Evolutionary conservation across 140 eudicot species (phyloP), one percentile per base, ranked within the genome.

Genomic region (Cichorium intybus): DNA sequence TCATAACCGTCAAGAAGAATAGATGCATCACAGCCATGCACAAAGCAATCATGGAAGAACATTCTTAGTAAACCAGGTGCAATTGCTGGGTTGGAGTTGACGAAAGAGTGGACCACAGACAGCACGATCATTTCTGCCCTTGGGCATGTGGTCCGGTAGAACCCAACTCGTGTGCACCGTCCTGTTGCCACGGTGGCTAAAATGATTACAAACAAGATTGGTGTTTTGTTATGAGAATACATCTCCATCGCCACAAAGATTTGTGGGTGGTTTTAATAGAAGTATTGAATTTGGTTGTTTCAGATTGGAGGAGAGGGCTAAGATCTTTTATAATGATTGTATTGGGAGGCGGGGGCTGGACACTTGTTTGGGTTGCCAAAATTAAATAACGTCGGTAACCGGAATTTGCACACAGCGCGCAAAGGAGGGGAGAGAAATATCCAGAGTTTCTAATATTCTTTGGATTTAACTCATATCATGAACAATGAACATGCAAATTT

Each of bases 41-140:
- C 90, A 41, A 87, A 87, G 69, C 95, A 87, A 46, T 84, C 95
- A 29, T 87, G 95, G 62, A 87, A 86, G 71, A 68, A 68, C 84
- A 86, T 71, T 37, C 95, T 64, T 10, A 86, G 82, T 69, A 86
- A 31, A 1, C 84, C 95, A 0, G 95, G 85, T 34, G 90, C 95
- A 1, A 75, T 50, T 4, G 87, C 46, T 0, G 73, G 83, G 70
- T 84, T 69, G 39, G 67, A 4, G 10, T 17, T 33, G 18, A 69
- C 46, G 0, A 66, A 66, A 1, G 84, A 50, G 48, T 60, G 81
- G 16, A 87, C 85, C 0, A 80, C 69, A 0, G 77, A 56, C 56
- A 48, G 81, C 22, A 87, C 91, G 23, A 81, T 75, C 17, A 77
- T 58, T 57, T 87, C 95, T 0, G 53, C 95, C 33, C 77, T 75